Base-by-base conservation (phyloP, 495 filamentous ascomycete genomes). In the Neurospora pannonica region DNA sequence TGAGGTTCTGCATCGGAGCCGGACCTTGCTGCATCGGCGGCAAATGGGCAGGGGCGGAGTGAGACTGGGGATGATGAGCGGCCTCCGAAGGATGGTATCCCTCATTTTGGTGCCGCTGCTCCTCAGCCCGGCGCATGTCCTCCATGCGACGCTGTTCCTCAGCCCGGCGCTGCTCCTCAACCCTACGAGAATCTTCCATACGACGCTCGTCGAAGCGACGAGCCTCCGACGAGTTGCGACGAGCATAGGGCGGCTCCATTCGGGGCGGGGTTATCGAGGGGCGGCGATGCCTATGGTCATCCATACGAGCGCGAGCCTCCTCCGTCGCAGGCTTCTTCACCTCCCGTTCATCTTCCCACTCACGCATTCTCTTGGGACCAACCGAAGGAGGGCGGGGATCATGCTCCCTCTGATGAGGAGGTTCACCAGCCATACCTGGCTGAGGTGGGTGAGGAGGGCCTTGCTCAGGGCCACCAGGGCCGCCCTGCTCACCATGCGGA, bases 1-100 rank as follows among this genome's bases (percentile, higher is more conserved):
- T 88, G 80, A 83, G 79, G 73, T 86, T 88, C 84, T 78, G 89
- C 88, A 81, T 90, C 78, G 83, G 89, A 73, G 82, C 86, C 72
- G 75, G 87, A 24, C 89, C 89, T 39, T 88, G 88, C 72, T 92
- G 91, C 86, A 92, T 91, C 39, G 87, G 86, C 37, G 87, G 87
- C 36, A 90, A 85, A 76, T 94, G 91, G 74, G 92, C 90, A 21
- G 91, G 89, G 73, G 94, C 85, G 4, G 91, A 80, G 78, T 88
- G 87, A 10, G 84, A 88, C 31, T 89, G 91, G 11, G 92, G 92
- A 78, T 97, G 94, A 82, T 97, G 94, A 6, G 94, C 93, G 36
- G 93, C 93, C 79, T 97, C 94, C 2, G 94, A 97, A 7, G 94
- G 94, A 77, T 97, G 92, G 76, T 97, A 97, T 69, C 87, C 88